Percentiles rank a stretch among this genome's conserved stretches.
These are phyloP conservation scores for Apiotrichum akiyoshidainum DNA, from an alignment of 1,284 basidiomycete species.

Conservation along the genomic window DNA sequence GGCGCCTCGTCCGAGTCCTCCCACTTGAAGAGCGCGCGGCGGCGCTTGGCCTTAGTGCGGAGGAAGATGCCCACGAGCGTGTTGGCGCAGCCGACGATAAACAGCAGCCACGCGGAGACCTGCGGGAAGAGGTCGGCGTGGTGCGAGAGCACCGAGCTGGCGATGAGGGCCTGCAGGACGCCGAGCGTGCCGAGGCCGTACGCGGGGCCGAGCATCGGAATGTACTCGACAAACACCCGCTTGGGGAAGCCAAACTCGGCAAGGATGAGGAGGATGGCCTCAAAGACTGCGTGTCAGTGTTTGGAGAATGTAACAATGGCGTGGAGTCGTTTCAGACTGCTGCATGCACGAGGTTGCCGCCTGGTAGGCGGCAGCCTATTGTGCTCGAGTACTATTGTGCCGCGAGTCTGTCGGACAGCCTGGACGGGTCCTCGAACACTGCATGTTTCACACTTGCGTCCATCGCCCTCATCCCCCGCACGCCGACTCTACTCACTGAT, in stretches of 20 bases:
- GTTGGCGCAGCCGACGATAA: constrained; percentile 77
- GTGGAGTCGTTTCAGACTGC: neutral
- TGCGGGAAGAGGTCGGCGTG: constrained; percentile 73
- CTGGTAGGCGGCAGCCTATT: too few relatives aligned
- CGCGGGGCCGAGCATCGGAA: constrained; percentile 77
- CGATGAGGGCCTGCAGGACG: constrained; percentile 76
- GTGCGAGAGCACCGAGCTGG: constrained; percentile 75
- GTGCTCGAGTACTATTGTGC: neutral
- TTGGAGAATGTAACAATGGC: neutral
- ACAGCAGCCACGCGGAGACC: constrained; percentile 79
- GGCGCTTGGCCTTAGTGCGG: constrained; percentile 37
- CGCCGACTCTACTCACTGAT: constrained; percentile 54
- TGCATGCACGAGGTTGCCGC: too few relatives aligned
- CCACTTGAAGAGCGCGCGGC: constrained; percentile 48
- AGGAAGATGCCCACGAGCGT: constrained; percentile 59
- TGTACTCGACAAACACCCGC: constrained; percentile 68
- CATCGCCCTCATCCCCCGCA: too few relatives aligned
- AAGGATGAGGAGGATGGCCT: constrained; percentile 68
- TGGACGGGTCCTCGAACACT: too few relatives aligned
- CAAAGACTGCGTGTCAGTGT: constrained; percentile 55
- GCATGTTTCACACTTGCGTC: too few relatives aligned
- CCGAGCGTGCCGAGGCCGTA: constrained; percentile 80
- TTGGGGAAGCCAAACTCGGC: constrained; percentile 73
- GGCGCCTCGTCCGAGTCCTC: constrained; percentile 33
- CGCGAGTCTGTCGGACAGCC: neutral